Conservation (phyloP, 495 filamentous ascomycete genomes). For the Neurospora sp. region DNA sequence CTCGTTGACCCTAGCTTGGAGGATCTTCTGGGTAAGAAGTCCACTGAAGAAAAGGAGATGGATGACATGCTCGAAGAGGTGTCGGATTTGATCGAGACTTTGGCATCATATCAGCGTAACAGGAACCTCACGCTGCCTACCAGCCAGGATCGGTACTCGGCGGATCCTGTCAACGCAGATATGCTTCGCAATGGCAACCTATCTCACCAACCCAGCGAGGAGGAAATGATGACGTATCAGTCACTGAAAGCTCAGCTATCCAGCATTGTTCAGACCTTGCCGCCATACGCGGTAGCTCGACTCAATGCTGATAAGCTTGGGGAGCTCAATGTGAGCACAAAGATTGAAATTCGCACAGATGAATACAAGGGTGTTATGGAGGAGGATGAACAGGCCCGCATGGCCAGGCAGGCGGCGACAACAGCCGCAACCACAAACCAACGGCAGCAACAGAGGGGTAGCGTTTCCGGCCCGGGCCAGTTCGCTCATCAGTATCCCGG, state of each 20-base stretch:
- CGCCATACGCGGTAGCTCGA: constrained; percentile 79
- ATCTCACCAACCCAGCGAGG: constrained; percentile 42
- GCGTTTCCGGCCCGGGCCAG: constrained; percentile 19
- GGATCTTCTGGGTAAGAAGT: constrained; percentile 38
- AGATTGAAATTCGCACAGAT: constrained; percentile 58
- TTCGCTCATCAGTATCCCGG: constrained; percentile 29
- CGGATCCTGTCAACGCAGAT: constrained; percentile 40
- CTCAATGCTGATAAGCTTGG: constrained; percentile 74
- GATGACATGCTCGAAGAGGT: constrained; percentile 71
- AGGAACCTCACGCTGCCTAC: constrained; percentile 54
- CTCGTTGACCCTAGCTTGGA: constrained; percentile 41
- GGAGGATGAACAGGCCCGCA: constrained; percentile 55
- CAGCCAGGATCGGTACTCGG: constrained; percentile 35
- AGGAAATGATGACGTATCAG: constrained; percentile 66
- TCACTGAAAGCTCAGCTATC: constrained; percentile 61
- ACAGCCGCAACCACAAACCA: constrained; percentile 19
- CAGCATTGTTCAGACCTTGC: constrained; percentile 61
- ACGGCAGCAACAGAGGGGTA: constrained; percentile 31
- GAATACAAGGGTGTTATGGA: constrained; percentile 77
- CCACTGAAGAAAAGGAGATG: constrained; percentile 48
- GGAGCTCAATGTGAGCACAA: constrained; percentile 74
- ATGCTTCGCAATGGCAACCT: constrained; percentile 40
- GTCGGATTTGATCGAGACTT: constrained; percentile 71
- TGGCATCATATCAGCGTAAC: constrained; percentile 78
- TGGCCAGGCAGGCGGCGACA: constrained; percentile 25